A percentile compares a stretch with the other conserved stretches of the same genome.
Conservation (phyloP, 2,329 filamentous ascomycete genomes). For the Samsoniella hepiali region DNA sequence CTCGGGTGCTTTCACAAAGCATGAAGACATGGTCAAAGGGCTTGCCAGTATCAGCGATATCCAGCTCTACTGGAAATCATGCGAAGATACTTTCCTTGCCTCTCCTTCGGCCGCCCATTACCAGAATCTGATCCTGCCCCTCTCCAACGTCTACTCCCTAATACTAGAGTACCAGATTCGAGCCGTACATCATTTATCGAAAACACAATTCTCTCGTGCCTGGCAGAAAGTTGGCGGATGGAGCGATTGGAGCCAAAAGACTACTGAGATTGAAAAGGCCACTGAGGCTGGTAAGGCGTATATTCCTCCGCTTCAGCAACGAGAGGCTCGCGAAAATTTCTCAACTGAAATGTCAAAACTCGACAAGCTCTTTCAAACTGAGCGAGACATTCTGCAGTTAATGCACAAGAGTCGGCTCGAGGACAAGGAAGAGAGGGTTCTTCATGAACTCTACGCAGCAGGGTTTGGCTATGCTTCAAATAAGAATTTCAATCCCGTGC, state of each 20-base stretch:
- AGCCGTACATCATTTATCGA: slow-evolving; percentile 13
- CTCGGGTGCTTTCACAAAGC: neutral
- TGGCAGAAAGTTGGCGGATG: slow-evolving; percentile 1
- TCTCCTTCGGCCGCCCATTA: neutral
- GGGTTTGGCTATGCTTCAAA: neutral
- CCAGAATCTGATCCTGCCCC: neutral
- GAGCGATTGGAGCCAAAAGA: neutral
- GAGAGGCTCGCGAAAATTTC: neutral
- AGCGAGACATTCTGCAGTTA: neutral
- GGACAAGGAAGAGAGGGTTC: neutral
- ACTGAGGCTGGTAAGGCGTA: neutral
- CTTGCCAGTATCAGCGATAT: neutral
- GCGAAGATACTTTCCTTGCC: neutral
- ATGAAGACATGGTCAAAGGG: slow-evolving; percentile 12
- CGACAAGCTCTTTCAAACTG: neutral
- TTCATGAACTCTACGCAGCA: neutral
- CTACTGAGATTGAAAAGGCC: neutral
- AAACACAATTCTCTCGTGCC: neutral
- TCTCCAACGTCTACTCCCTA: slow-evolving; percentile 2
- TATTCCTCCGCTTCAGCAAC: neutral
- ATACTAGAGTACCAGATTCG: slow-evolving; percentile 13
- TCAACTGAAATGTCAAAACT: neutral
- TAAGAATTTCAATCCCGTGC: neutral
- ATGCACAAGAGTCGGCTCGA: too few species aligned
- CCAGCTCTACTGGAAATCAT: slow-evolving; percentile 12